A percentile compares a stretch with the other conserved stretches of the same genome.
These are phyloP conservation scores for Diaporthe destruens DNA, from an alignment of 2,329 filamentous ascomycete genomes.

Conservation along the genomic window DNA sequence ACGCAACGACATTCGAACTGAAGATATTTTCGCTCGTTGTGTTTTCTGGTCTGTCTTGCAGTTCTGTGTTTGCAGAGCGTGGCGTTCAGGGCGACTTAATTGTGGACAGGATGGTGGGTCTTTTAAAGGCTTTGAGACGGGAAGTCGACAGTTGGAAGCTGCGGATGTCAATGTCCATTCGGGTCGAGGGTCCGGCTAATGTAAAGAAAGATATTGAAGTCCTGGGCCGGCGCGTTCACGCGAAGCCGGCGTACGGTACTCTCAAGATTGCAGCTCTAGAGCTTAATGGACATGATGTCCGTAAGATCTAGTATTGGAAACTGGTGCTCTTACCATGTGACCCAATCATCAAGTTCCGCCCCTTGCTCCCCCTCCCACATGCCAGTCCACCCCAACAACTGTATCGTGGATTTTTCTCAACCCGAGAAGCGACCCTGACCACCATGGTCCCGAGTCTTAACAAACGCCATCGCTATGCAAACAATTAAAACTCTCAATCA, in stretches of 20 bases:
- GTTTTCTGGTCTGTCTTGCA: slow-evolving; percentile 21
- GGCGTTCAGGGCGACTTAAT: slow-evolving; percentile 43
- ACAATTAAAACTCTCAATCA: background rate
- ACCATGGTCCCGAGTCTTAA: background rate
- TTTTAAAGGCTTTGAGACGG: slow-evolving; percentile 7
- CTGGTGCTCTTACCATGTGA: background rate
- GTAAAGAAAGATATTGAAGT: slow-evolving; percentile 31
- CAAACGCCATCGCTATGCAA: slow-evolving; percentile 45
- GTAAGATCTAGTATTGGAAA: slow-evolving; percentile 32
- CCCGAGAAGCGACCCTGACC: background rate
- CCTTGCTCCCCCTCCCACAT: background rate
- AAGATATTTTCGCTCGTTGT: slow-evolving; percentile 7
- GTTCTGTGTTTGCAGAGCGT: slow-evolving; percentile 47
- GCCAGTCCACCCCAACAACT: background rate
- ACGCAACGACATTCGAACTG: slow-evolving; percentile 11
- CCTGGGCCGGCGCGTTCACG: slow-evolving; percentile 1
- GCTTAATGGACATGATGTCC: slow-evolving; percentile 36
- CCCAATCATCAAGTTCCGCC: background rate
- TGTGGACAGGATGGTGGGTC: slow-evolving; percentile 3
- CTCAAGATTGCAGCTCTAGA: slow-evolving; percentile 37
- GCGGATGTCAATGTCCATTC: background rate
- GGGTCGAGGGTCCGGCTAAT: slow-evolving; percentile 4
- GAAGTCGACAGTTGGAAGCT: background rate
- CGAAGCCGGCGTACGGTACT: background rate
- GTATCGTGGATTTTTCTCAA: background rate